Base-by-base conservation (phyloP, 2,329 filamentous ascomycete species). In the Cercospora sp. region DNA sequence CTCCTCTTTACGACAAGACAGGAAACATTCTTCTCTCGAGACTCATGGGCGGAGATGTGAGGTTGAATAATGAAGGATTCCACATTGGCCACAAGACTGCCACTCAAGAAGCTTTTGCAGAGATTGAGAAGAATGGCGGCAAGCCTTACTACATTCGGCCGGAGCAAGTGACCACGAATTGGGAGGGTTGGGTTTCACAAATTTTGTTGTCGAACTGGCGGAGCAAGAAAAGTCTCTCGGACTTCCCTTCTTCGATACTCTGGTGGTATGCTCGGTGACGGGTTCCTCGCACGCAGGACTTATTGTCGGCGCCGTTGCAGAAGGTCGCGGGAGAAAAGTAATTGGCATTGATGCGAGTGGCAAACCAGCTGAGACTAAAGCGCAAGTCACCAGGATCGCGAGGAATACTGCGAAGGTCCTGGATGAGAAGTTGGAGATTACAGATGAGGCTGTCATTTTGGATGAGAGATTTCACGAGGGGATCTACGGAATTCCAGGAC, bases 221-320 rank as follows among this genome's bases (percentile, higher is more conserved):
- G 81, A 83, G 69, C 89, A 92, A 78, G 90, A 92, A 79, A 80
- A 81, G 69, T 81, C 85, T 70, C 71, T 87, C 28, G 88, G 87
- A 0, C 74, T 90, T 10, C 62, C 62, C 3, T 89, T 89, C 77
- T 92, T 91, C 77, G 88, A 90, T 73, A 88, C 86, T 0, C 75
- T 92, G 7, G 79, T 92, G 10, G 75, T 75, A 24, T 91, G 89
- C 76, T 88, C 88, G 18, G 90, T 91, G 1, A 91, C 90, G 0
- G 90, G 90, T 3, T 88, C 85, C 5, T 92, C 90, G 1, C 84
- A 91, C 76, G 90, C 87, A 0, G 90, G 90, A 8, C 90, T 92
- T 83, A 83, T 92, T 8, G 90, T 89, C 0, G 90, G 90, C 0
- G 91, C 91, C 78, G 91, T 90, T 79, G 75, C 79, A 1, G 76